Percentiles rank a stretch among this genome's conserved stretches.
Conservation (phyloP, 2,329 filamentous ascomycete species). For the Pseudogymnoascus sp. region DNA sequence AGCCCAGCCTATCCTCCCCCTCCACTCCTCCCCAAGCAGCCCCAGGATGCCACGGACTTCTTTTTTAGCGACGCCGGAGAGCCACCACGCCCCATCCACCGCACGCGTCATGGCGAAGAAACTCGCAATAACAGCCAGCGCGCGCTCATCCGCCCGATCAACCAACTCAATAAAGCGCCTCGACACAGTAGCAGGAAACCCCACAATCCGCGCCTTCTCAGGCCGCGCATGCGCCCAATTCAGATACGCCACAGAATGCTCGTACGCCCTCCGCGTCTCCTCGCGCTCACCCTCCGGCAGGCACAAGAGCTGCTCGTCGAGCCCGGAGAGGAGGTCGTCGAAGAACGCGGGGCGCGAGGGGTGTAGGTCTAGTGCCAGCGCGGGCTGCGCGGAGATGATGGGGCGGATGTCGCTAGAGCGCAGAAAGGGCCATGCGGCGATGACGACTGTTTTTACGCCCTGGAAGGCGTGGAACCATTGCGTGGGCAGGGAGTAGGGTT, state of each 20-base stretch:
- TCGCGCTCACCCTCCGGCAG: conserved; percentile 17
- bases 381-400: conserved; percentile 56
- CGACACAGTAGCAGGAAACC: conserved; percentile 57
- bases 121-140: conserved; percentile 54
- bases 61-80: conserved; percentile 55
- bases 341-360: conserved; percentile 49
- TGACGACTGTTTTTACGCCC: conserved; percentile 56
- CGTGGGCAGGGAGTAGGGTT: conserved; percentile 49
- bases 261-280: conserved; percentile 46
- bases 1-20: conserved; percentile 26
- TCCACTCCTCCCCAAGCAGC: conserved; percentile 23
- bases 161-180: conserved; percentile 53
- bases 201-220: conserved; percentile 47
- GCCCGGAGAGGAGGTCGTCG: conserved; percentile 47
- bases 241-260: conserved; percentile 55
- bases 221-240: conserved; percentile 58
- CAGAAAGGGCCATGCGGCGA: conserved; percentile 56
- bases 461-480: conserved; percentile 61
- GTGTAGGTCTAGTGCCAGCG: conserved; percentile 50
- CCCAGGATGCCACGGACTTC: conserved; percentile 49
- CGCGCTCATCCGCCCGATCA: conserved; percentile 48
- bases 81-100: conserved; percentile 59
- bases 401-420: conserved; percentile 48
- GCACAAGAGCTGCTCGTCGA: conserved; percentile 45
- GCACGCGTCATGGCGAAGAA: conserved; percentile 59